Percentiles rank a stretch among this genome's conserved stretches.
These are phyloP conservation scores for Arthrobotrys iridis DNA, from an alignment of 2,329 filamentous ascomycete genomes.

Conservation along the genomic window DNA sequence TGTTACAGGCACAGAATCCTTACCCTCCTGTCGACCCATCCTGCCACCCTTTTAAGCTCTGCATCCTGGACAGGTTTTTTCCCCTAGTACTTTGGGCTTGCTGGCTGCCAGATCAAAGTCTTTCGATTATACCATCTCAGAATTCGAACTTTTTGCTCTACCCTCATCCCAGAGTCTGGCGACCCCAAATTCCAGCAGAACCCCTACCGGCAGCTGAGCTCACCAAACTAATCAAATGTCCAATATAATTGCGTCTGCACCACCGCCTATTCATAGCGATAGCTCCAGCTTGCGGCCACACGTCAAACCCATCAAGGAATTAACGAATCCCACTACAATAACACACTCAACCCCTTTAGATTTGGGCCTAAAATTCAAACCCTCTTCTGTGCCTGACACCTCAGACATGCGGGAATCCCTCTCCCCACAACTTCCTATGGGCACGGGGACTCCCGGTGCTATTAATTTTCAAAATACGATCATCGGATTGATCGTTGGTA, in stretches of 20 bases:
- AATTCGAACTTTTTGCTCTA: too few species aligned
- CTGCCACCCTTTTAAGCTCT: too few species aligned
- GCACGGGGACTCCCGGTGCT: neutral
- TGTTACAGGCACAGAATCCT: too few species aligned
- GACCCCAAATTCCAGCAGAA: too few species aligned
- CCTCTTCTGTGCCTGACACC: neutral
- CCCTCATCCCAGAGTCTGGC: too few species aligned
- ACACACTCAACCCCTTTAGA: neutral
- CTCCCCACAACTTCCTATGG: neutral
- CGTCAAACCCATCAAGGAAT: conserved; percentile 2
- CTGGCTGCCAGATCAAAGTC: too few species aligned
- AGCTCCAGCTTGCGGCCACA: neutral
- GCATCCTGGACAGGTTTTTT: too few species aligned
- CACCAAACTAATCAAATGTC: too few species aligned
- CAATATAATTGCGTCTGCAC: neutral
- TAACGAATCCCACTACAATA: neutral
- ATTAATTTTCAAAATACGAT: neutral
- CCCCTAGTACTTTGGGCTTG: too few species aligned
- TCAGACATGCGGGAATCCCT: neutral
- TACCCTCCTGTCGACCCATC: too few species aligned
- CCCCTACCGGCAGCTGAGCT: too few species aligned
- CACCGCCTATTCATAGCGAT: neutral
- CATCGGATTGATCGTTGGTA: conserved; percentile 1
- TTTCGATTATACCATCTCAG: too few species aligned
- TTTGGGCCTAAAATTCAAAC: neutral